Conservation (phyloP, 2,329 filamentous ascomycete genomes). For the Escovopsis sp. region DNA sequence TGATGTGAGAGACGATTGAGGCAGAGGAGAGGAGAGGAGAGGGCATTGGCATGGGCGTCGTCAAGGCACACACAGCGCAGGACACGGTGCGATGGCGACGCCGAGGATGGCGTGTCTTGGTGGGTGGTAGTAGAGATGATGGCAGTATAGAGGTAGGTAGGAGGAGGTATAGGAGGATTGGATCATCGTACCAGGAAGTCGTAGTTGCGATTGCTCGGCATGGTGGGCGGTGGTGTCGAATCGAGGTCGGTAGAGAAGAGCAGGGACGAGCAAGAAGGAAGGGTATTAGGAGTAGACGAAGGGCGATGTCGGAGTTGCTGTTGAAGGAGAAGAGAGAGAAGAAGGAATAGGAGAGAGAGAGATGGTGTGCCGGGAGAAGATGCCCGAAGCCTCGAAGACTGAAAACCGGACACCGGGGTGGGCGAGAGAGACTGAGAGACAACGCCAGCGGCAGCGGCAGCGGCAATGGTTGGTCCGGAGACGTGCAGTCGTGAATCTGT, state of each 20-base stretch:
- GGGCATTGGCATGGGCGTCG: no score
- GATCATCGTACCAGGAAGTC: slow-evolving; percentile 72
- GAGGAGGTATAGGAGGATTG: slow-evolving; percentile 7
- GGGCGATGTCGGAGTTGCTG: neutral
- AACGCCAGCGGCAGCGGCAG: neutral
- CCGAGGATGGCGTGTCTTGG: neutral
- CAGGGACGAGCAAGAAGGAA: neutral
- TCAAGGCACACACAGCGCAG: no score
- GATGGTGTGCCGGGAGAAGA: neutral
- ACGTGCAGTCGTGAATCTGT: neutral
- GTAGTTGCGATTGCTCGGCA: slow-evolving; percentile 98
- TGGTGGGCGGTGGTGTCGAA: slow-evolving; percentile 29
- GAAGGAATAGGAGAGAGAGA: neutral
- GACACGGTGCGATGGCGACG: neutral
- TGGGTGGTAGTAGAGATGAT: neutral
- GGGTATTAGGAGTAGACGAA: neutral
- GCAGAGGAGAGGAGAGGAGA: no score
- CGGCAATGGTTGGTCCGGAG: neutral
- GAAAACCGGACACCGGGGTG: neutral
- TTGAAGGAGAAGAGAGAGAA: neutral
- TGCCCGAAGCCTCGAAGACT: no score
- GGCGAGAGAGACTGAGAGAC: slow-evolving; percentile 1
- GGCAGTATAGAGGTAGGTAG: neutral
- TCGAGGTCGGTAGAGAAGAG: neutral
- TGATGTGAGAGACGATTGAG: no score